Conservation (phyloP, 2,329 filamentous ascomycete species). For the Neocucurbitaria cava region DNA sequence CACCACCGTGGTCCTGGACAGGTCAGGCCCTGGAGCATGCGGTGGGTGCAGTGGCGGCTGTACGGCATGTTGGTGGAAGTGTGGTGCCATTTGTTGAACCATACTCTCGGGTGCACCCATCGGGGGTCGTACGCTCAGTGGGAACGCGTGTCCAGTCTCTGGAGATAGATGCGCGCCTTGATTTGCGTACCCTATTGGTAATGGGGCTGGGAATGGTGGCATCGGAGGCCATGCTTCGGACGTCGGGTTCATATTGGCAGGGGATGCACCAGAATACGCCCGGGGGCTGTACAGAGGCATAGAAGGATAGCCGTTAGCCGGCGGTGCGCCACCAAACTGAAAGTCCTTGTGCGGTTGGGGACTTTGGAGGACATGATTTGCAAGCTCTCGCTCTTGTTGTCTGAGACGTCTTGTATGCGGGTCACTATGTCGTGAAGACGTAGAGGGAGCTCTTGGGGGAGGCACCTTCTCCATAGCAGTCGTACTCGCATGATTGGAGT, state of each 20-base stretch:
- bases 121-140: slow-evolving; percentile 32
- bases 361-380: slow-evolving; percentile 44
- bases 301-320: slow-evolving; percentile 28
- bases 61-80: slow-evolving; percentile 25
- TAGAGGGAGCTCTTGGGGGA: slow-evolving; percentile 29
- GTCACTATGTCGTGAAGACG: slow-evolving; percentile 34
- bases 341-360: slow-evolving; percentile 45
- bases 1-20: slow-evolving; percentile 37
- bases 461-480: slow-evolving; percentile 22
- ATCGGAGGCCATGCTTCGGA: slow-evolving; percentile 29
- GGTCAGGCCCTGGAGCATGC: slow-evolving; percentile 28
- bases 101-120: slow-evolving; percentile 22
- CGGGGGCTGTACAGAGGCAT: slow-evolving; percentile 40
- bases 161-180: slow-evolving; percentile 24
- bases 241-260: slow-evolving; percentile 25
- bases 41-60: slow-evolving; percentile 38
- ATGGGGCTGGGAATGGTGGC: slow-evolving; percentile 29
- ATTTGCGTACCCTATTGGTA: slow-evolving; percentile 34
- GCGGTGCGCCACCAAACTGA: slow-evolving; percentile 34
- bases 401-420: slow-evolving; percentile 34
- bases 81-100: slow-evolving; percentile 23
- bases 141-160: slow-evolving; percentile 25
- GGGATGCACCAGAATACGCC: slow-evolving; percentile 34
- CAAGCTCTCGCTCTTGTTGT: slow-evolving; percentile 42
- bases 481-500: slow-evolving; percentile 14